Conservation (phyloP, 495 filamentous ascomycete genomes). For the Bathelium albidoporum region DNA sequence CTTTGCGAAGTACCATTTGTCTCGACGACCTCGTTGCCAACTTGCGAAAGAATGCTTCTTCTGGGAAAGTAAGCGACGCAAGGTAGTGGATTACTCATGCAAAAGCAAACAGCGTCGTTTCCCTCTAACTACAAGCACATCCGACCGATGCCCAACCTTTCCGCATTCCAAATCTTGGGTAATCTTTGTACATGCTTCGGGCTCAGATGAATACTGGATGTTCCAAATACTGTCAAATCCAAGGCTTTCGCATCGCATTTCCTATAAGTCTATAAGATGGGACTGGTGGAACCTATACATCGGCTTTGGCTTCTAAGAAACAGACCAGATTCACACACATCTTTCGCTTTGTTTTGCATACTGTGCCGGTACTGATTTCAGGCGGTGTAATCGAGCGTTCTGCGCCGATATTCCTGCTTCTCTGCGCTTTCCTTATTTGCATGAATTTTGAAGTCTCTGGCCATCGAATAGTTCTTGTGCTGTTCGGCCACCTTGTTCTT, state of each 20-base stretch:
- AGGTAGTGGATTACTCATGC: background rate
- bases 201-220: background rate
- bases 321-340: background rate
- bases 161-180: background rate
- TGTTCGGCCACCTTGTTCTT: no score
- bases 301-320: background rate
- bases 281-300: background rate
- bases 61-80: background rate
- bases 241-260: background rate
- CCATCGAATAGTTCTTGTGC: no score
- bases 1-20: background rate
- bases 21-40: background rate
- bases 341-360: background rate
- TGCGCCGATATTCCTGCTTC: background rate
- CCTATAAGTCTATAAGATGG: background rate
- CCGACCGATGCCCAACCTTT: background rate
- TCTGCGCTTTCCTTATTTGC: no score
- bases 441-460: no score
- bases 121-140: background rate
- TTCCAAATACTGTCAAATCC: background rate
- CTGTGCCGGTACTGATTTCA: background rate
- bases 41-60: background rate
- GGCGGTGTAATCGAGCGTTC: background rate
- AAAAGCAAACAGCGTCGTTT: constrained; percentile 2
- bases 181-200: background rate